Evolutionary conservation across 495 filamentous ascomycete species (phyloP).

Genomic region (Aspergillus bertholletiae): DNA sequence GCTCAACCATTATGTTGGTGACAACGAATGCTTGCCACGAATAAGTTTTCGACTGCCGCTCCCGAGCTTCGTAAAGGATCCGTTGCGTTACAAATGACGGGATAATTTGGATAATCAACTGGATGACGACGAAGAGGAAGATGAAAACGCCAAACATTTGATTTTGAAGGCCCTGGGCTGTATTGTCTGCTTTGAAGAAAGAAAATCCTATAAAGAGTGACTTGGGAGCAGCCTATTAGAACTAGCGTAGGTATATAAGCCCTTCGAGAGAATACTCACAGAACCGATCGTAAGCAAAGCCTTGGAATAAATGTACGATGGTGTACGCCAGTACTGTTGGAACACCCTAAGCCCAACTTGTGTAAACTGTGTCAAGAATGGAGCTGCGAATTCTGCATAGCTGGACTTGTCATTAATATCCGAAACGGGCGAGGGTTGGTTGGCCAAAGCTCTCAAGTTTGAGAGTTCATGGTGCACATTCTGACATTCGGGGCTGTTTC

Average conservation of each 20-base stretch:
- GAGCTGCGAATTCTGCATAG: constrained; percentile 49
- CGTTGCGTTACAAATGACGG: constrained; percentile 77
- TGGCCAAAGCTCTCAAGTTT: not conserved
- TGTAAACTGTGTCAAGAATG: constrained; percentile 44
- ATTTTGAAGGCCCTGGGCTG: constrained; percentile 82
- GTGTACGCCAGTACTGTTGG: constrained; percentile 87
- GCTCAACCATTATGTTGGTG: constrained; percentile 69
- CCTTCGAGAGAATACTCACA: constrained; percentile 32
- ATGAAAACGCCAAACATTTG: constrained; percentile 87
- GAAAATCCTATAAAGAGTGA: constrained; percentile 76
- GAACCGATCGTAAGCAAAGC: no score
- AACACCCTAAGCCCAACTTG: constrained; percentile 62
- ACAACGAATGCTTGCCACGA: constrained; percentile 80
- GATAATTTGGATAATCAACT: constrained; percentile 80
- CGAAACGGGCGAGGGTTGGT: no score
- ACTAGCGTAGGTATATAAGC: no score
- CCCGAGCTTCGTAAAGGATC: constrained; percentile 77
- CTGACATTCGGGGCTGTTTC: constrained; percentile 61
- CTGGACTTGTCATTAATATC: constrained; percentile 5
- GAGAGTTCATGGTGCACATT: constrained; percentile 60
- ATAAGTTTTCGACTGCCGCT: constrained; percentile 81
- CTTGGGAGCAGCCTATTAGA: no score
- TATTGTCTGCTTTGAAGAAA: constrained; percentile 70
- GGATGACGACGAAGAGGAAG: constrained; percentile 70
- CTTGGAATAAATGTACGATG: constrained; percentile 80